Evolutionary conservation across 1,284 basidiomycete species (phyloP), one percentile per base, ranked within the genome.

Genomic region (Cryptococcus sp.): DNA sequence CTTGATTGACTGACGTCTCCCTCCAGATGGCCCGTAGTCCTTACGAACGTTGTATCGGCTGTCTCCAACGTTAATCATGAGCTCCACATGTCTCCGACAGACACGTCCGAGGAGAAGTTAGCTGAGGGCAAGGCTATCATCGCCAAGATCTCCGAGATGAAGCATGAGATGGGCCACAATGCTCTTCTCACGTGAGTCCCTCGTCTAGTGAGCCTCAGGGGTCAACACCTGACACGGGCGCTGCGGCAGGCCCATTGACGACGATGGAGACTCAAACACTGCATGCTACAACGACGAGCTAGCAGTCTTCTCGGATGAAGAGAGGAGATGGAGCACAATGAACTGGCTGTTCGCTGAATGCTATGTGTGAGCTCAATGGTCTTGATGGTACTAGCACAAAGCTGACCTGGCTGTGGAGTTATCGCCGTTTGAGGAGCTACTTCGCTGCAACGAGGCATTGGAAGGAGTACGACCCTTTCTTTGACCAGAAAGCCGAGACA

Each of bases 271-370:
- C 46, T 76, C 84, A 16, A 83, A 85, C 56, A 78, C 83, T 2
- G 80, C 82, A 0, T 77, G 82, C 21, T 96, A 92, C 78, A 96
- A 97, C 64, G 70, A 78, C 0, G 86, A 89, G 62, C 79, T 97
- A 12, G 76, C 77, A 2, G 71, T 75, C 1, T 79, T 88, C 2
- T 68, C 78, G 12, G 73, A 80, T 1, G 79, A 80, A 1, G 81
- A 84, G 60, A 82, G 86, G 64, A 89, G 87, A 0, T 98, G 95
- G 95, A 92, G 93, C 72, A 87, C 84, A 1, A 85, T 89, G 8
- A 89, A 92, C 4, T 98, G 94, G 92, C 81, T 98, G 13, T 97
- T 84, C 72, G 90, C 92, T 58, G 95, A 98, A 85, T 96, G 80
- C 68, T 81, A 81, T 65, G 71, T 82, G 75, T 77, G 52, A 55